These are phyloP conservation scores for Malania oleifera DNA, from an alignment of 164 flowering plant species.

Conservation along the genomic window DNA sequence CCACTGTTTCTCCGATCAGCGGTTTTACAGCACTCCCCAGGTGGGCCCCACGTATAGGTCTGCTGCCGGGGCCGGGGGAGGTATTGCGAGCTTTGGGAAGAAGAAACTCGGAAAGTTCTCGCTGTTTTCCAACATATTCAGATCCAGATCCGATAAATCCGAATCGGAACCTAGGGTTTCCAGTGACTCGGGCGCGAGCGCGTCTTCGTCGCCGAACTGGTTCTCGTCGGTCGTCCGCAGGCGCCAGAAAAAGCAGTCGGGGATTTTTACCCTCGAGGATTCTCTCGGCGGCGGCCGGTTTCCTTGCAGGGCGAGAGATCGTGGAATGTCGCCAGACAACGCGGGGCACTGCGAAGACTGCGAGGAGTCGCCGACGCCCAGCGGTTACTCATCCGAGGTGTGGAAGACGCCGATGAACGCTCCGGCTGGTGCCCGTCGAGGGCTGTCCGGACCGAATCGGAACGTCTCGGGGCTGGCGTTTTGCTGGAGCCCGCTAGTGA, in stretches of 20 bases:
- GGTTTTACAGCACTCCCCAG: conserved; percentile 77
- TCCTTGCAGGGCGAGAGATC: conserved; percentile 22
- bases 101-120: conserved; percentile 27
- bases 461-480: conserved; percentile 55
- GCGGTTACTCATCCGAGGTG: conserved; percentile 46
- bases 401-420: conserved; percentile 33
- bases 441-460: conserved; percentile 18
- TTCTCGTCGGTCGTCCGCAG: conserved; percentile 24
- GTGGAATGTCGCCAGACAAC: conserved; percentile 81
- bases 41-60: conserved; percentile 34
- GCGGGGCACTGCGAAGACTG: conserved; percentile 16
- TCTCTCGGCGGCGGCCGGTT: conserved; percentile 12
- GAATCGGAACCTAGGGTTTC: conserved; percentile 17
- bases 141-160: conserved; percentile 40
- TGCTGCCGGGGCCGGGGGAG: background rate
- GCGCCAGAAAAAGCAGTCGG: conserved; percentile 22
- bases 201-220: conserved; percentile 34
- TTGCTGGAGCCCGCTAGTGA: conserved; percentile 83
- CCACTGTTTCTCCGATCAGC: conserved; percentile 6
- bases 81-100: conserved; percentile 4
- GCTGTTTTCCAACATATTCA: conserved; percentile 28
- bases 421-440: conserved; percentile 13
- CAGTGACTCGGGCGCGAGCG: conserved; percentile 12
- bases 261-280: conserved; percentile 8
- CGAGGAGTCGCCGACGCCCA: conserved; percentile 27